Base-by-base conservation (phyloP, 148 eudicot species). In the Rhododendron griersonianum region DNA sequence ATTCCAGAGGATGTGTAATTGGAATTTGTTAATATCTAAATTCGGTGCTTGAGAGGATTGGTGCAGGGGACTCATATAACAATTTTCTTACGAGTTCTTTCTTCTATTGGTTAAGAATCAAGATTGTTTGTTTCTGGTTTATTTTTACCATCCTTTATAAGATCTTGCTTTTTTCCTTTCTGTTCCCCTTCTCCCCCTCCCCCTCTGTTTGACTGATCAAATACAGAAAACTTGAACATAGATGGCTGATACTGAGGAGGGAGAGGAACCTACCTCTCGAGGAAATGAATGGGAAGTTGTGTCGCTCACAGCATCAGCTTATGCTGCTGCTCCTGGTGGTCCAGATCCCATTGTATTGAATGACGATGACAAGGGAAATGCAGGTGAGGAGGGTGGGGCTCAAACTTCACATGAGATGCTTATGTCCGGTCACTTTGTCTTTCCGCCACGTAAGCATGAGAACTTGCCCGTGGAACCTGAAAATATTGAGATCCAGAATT, bases 231-330 rank as follows among this genome's bases (percentile, higher is more conserved):
- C 78, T 82, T 5, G 39, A 84, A 50, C 74, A 50, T 83, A 85
- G 88, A 91, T 91, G 90, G 90, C 90, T 14, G 92, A 92, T 87
- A 89, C 86, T 45, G 93, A 89, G 87, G 95, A 87, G 83, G 88
- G 83, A 13, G 89, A 88, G 90, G 91, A 81, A 75, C 84, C 85
- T 84, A 83, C 81, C 44, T 79, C 93, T 37, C 93, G 92, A 80
- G 98, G 94, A 88, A 91, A 92, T 87, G 99, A 94, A 81, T 98
- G 99, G 99, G 99, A 98, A 92, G 96, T 95, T 86, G 96, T 97
- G 79, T 91, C 98, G 57, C 93, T 98, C 86, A 94, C 99, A 5
- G 95, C 98, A 86, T 98, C 99, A 69, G 87, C 98, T 35, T 95
- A 98, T 89, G 96, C 95, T 81, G 98, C 98, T 86, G 91, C 95